Conservation (phyloP, 495 filamentous ascomycete species). For the Saxophila tyrrhenica region DNA sequence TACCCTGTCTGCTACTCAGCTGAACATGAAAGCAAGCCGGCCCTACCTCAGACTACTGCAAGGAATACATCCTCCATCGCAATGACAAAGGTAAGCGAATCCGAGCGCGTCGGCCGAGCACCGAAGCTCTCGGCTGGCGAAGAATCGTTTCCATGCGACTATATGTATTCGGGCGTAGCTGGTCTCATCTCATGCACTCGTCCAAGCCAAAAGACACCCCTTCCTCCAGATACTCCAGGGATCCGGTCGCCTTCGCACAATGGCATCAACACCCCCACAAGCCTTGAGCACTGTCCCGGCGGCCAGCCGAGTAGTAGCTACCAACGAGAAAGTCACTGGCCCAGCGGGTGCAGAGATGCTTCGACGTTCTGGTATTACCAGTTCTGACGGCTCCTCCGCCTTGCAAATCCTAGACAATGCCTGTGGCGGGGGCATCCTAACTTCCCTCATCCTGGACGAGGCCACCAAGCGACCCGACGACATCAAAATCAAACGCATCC, state of each 20-base stretch:
- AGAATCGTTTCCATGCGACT: neutral
- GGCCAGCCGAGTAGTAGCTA: neutral
- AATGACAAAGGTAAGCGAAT: neutral
- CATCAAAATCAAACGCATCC: neutral
- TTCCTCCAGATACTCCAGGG: no score
- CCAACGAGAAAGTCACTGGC: slow-evolving; percentile 7
- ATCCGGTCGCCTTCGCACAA: neutral
- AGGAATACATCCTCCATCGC: no score
- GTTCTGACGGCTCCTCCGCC: neutral
- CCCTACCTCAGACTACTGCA: no score
- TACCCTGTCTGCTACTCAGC: no score
- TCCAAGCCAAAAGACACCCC: neutral
- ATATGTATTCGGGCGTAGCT: no score
- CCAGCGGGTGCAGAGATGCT: slow-evolving; percentile 1
- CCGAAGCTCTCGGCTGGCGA: neutral
- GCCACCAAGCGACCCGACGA: neutral
- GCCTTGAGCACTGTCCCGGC: neutral
- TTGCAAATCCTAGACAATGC: slow-evolving; percentile 6
- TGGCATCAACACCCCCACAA: neutral
- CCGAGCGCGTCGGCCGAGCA: neutral
- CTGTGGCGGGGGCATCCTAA: slow-evolving; percentile 3
- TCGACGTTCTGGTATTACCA: neutral
- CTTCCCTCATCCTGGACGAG: neutral
- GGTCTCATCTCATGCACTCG: neutral
- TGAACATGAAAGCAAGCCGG: no score